Evolutionary conservation across 306 rosid species (phyloP), one percentile per base, ranked within the genome.

Genomic region (Styphnolobium japonicum): DNA sequence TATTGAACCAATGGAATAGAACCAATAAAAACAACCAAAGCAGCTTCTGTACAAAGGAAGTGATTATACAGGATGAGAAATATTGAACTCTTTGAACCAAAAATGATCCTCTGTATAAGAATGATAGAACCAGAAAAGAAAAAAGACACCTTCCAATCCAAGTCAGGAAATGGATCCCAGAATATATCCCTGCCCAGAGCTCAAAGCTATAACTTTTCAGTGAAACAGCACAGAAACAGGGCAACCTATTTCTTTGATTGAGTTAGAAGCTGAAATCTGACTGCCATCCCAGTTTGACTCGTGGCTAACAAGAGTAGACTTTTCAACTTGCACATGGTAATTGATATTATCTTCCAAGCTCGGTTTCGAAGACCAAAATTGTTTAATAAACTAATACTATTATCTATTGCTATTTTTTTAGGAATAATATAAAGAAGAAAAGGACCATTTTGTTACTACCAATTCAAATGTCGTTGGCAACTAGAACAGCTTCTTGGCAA

Each of bases 221-320:
- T 22, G 79, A 37, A 46, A 63, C 42, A 12, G 64, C 31, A 8
- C 58, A 67, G 68, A 27, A 48, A 52, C 29, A 33, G 21, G 73
- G 82, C 2, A 71, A 36, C 33, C 71, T 21, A 27, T 58, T 80
- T 7, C 16, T 4, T 40, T 69, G 36, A 42, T 69, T 75, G 80
- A 46, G 85, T 39, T 64, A 22, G 43, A 83, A 75, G 77, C 3
- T n/a, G 23, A 31, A 73, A 48, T 64, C 37, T 12, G 80, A 62
- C 80, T 25, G 58, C 61, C 40, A 19, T 12, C 77, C 65, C 42
- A 22, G 73, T 88, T 90, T 90, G 92, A 90, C 92, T 85, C 22
- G 68, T 76, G 74, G 88, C 46, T 76, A 42, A 51, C 82, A 86
- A 58, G 57, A 39, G 46, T 51, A 55, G 73, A 80, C 85, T 76